A percentile compares a stretch with the other conserved stretches of the same genome.
These are phyloP conservation scores for Ophiocordyceps camponoti-floridani DNA, from an alignment of 2,329 filamentous ascomycete genomes.

Conservation along the genomic window DNA sequence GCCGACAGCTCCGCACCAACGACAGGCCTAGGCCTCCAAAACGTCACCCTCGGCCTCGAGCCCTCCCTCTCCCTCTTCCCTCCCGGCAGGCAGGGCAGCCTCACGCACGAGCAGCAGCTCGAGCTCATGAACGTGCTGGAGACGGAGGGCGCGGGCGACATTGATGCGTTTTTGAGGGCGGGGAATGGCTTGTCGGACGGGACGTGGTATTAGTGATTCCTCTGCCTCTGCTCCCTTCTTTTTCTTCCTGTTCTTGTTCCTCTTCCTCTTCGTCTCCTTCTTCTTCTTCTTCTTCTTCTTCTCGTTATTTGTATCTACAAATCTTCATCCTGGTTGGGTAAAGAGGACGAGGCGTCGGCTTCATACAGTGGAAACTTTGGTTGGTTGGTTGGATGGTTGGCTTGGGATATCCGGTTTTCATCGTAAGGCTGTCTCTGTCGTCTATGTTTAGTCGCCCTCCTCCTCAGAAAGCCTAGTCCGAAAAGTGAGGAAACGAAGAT, in stretches of 20 bases:
- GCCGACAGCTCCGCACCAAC: conserved; percentile 11
- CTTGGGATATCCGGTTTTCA: too few species aligned
- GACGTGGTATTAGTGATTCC: conserved; percentile 13
- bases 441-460: too few species aligned
- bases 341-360: too few species aligned
- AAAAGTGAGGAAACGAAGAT: too few species aligned
- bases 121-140: conserved; percentile 72
- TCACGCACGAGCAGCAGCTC: conserved; percentile 66
- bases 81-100: conserved; percentile 42
- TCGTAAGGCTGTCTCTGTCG: too few species aligned
- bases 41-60: conserved; percentile 9
- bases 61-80: conserved; percentile 16
- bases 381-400: too few species aligned
- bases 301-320: too few species aligned
- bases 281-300: background rate
- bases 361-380: too few species aligned
- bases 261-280: background rate
- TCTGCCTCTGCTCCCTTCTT: background rate
- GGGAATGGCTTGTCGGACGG: conserved; percentile 10
- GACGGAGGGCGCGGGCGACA: conserved; percentile 44
- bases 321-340: too few species aligned
- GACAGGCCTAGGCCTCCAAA: conserved; percentile 14
- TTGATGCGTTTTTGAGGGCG: conserved; percentile 38
- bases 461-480: too few species aligned
- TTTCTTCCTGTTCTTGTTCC: too few species aligned